Evolutionary conservation across 2,329 filamentous ascomycete genomes (phyloP), one percentile per base, ranked within the genome.

Genomic region (Pestalotiopsis sp.): DNA sequence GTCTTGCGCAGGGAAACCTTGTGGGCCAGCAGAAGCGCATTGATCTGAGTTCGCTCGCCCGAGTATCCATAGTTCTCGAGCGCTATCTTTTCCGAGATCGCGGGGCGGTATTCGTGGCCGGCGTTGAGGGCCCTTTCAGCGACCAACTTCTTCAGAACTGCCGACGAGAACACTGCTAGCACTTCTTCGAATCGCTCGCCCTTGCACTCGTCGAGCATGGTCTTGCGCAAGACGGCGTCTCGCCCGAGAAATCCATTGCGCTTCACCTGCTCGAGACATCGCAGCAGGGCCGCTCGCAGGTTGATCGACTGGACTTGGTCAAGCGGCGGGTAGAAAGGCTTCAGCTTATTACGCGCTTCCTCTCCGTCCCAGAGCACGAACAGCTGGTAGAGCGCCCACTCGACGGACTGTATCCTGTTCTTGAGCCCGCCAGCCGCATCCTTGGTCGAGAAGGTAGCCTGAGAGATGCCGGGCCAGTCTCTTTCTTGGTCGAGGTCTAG

Each of bases 131-230:
- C 74, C 52, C 82, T 77, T 57, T 82, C 81, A 0, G 85, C 82
- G 1, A 92, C 80, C 0, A 88, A 80, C 75, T 91, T 94, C 76
- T 92, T 92, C 70, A 98, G 79, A 0, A 97, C 94, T 0, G 90
- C 88, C 14, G 92, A 93, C 1, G 95, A 98, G 75, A 99, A 97
- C 0, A 90, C 85, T 3, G 93, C 90, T 36, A 98, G 85, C 1
- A 97, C 83, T 77, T 99, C 96, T 77, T 95, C 94, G 67, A 98
- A 88, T 71, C 93, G 91, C 67, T 97, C 94, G 5, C 95, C 95
- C 73, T 92, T 95, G 82, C 96, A 99, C 75, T 99, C 95, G 77
- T 99, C 96, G 65, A 99, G 84, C 93, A 98, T 97, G 0, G 94
- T 97, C 83, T 97, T 98, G 65, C 96, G 90, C 39, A 98, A 82